A percentile compares a stretch with the other conserved stretches of the same genome.
These are phyloP conservation scores for Drechslerella stenobrocha DNA, from an alignment of 2,329 filamentous ascomycete species.

Conservation along the genomic window DNA sequence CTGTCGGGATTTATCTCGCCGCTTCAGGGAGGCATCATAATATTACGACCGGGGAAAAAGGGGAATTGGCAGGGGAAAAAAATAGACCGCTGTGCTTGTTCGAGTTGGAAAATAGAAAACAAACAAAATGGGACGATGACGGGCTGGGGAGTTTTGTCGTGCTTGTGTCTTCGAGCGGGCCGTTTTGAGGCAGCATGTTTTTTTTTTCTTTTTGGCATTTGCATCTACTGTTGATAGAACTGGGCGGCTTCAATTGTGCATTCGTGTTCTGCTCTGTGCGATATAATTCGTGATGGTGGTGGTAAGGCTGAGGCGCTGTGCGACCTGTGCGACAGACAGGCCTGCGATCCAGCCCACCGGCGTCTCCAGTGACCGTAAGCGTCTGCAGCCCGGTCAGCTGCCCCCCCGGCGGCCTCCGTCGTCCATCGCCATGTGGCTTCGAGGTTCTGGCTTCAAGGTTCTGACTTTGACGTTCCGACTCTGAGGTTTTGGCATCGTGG, in stretches of 20 bases:
- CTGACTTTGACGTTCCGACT: not conserved
- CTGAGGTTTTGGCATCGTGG: too few species aligned
- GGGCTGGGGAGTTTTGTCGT: slow-evolving; percentile 8
- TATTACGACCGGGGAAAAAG: slow-evolving; percentile 6
- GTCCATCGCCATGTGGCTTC: too few species aligned
- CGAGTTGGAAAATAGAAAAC: not conserved
- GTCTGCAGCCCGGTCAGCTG: too few species aligned
- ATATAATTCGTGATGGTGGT: too few species aligned
- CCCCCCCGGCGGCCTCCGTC: too few species aligned
- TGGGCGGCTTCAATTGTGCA: slow-evolving; percentile 24
- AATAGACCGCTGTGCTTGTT: too few species aligned
- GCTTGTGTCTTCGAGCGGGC: slow-evolving; percentile 6
- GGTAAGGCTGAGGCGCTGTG: slow-evolving; percentile 7
- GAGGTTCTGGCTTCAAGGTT: too few species aligned
- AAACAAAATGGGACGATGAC: too few species aligned
- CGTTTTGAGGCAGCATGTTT: not conserved
- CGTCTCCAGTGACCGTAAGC: too few species aligned
- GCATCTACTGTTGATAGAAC: slow-evolving; percentile 12
- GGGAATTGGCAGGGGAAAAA: not conserved
- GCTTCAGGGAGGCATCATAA: slow-evolving; percentile 1
- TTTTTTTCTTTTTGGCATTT: not conserved
- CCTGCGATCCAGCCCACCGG: not conserved
- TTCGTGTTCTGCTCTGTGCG: too few species aligned
- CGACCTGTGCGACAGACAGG: not conserved
- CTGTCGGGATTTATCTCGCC: slow-evolving; percentile 22